Base-by-base conservation (phyloP, 2,329 filamentous ascomycete species). In the Fusarium napiforme region DNA sequence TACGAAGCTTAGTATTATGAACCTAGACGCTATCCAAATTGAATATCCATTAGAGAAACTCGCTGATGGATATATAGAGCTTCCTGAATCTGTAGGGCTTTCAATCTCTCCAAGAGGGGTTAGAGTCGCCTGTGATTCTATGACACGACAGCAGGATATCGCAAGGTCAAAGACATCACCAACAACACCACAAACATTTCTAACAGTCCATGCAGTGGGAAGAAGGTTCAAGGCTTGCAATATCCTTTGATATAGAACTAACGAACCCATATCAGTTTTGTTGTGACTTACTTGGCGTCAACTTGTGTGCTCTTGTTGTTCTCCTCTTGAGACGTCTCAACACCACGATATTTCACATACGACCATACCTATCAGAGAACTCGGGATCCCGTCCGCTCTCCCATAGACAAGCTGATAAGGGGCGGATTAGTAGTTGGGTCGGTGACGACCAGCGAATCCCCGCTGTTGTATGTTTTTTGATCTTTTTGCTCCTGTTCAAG, bases 361-460 rank as follows among this genome's bases (percentile, higher is more conserved):
- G 40, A 50, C 56, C 56, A 58, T 50, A 58, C 56, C 40, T 58
- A 58, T 36, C 40, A 58, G 39, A 58, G n/a, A 58, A 58, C 55
- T 58, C 55, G 55, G 40, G 50, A 55, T 55, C 50, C 50, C 50
- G 50, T 55, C 40, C 28, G 60, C 50, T 62, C 60, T 43, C 60
- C 60, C 37, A 46, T 36, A 56, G 59, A 45, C 36, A 62, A 62
- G 37, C 59, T 56, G 42, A 37, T 43, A 55, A 62, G 59, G 47
- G 59, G 47, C 49, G 49, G 59, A 62, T 62, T 62, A 62, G 60
- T 62, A 62, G 60, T 58, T 62, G 60, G 50, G 60, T 57, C 50
- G 60, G 60, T 62, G 60, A 62, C 32, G 49, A 53, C 49, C 49
- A 53, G 49, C 49, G 49, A 53, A 53, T 53, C 23, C 50, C 61